These are phyloP conservation scores for Aspergillus bridgeri DNA, from an alignment of 495 filamentous ascomycete genomes.

Conservation along the genomic window DNA sequence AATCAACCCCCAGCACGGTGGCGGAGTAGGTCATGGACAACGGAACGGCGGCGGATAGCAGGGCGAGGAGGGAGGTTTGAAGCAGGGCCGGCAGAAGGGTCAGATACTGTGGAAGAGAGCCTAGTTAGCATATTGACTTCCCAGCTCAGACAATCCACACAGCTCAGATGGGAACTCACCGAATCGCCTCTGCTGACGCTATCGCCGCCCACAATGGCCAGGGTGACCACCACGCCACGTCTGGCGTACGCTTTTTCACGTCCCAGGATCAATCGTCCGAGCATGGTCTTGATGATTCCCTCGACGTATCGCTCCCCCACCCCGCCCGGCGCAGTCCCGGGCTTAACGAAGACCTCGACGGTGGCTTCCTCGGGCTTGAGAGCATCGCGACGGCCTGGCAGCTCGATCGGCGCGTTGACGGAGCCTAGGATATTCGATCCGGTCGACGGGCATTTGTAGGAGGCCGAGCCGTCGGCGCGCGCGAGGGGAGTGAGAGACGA, in stretches of 20 bases:
- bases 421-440: slow-evolving; percentile 79
- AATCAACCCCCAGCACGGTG: slow-evolving; percentile 57
- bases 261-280: slow-evolving; percentile 32
- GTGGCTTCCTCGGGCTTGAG: slow-evolving; percentile 86
- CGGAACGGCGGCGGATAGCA: slow-evolving; percentile 73
- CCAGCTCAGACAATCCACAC: no score
- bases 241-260: slow-evolving; percentile 36
- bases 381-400: slow-evolving; percentile 67
- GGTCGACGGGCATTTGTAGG: slow-evolving; percentile 62
- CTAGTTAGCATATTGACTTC: slow-evolving; percentile 10
- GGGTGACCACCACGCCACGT: slow-evolving; percentile 42
- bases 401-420: slow-evolving; percentile 92
- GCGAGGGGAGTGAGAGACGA: slow-evolving; percentile 51
- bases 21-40: slow-evolving; percentile 67
- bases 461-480: slow-evolving; percentile 84
- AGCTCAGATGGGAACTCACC: slow-evolving; percentile 51
- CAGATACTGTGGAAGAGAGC: slow-evolving; percentile 56
- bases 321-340: slow-evolving; percentile 59
- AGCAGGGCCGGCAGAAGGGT: slow-evolving; percentile 70
- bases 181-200: slow-evolving; percentile 64
- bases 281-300: slow-evolving; percentile 27
- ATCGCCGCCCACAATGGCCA: slow-evolving; percentile 46
- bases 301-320: slow-evolving; percentile 66
- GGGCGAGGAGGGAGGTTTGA: slow-evolving; percentile 67
- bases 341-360: slow-evolving; percentile 86